Conservation (phyloP, 75 land plant species). For the Cunninghamia lanceolata region DNA sequence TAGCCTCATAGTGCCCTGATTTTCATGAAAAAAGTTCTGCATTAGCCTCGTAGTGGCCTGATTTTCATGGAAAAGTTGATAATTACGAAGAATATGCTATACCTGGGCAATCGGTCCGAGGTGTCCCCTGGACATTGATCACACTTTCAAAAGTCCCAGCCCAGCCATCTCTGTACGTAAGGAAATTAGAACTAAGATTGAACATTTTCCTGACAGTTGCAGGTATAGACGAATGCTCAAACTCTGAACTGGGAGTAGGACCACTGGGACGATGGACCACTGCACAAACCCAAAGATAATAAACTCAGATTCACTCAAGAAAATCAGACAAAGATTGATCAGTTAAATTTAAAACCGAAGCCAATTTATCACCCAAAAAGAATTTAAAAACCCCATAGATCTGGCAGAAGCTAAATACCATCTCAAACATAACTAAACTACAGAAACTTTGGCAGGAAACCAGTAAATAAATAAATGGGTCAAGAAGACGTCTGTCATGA, state of each 20-base stretch:
- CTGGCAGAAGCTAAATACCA: not conserved
- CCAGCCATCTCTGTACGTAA: constrained; percentile 92
- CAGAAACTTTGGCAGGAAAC: too few relatives aligned
- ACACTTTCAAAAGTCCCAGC: constrained; percentile 90
- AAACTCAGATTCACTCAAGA: not conserved
- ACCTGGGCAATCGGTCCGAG: constrained; percentile 95
- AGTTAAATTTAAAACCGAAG: not conserved
- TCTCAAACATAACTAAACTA: too few relatives aligned
- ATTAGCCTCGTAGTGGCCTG: not conserved
- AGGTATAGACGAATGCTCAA: constrained; percentile 90
- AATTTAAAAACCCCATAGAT: not conserved
- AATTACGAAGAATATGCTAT: not conserved
- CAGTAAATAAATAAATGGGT: too few relatives aligned
- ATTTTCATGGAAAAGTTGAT: not conserved
- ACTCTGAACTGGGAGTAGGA: constrained; percentile 76
- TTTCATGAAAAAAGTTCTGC: not conserved
- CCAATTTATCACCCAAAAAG: not conserved
- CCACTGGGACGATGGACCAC: constrained; percentile 72
- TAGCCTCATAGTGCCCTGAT: too few relatives aligned
- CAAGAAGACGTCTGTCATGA: too few relatives aligned
- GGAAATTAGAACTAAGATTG: constrained; percentile 63
- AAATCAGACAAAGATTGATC: not conserved
- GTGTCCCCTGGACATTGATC: constrained; percentile 36
- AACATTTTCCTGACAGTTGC: constrained; percentile 94
- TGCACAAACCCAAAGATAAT: constrained; percentile 16